Percentiles rank a stretch among this genome's conserved stretches.
Conservation (phyloP, 2,329 filamentous ascomycete species). For the Chaetomiaceae sp. region DNA sequence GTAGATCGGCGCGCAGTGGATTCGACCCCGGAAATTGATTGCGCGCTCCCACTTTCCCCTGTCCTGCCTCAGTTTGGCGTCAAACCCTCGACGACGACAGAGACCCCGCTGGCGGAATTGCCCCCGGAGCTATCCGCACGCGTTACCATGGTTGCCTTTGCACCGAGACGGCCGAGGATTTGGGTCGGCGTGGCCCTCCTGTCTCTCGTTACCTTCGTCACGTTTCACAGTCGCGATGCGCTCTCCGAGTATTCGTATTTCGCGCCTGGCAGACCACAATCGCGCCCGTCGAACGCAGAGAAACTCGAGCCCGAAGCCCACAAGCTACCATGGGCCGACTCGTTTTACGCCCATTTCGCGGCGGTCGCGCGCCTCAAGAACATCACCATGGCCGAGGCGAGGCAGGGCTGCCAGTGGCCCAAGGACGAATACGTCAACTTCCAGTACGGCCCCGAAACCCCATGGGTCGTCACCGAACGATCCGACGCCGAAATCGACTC, state of each 20-base stretch:
- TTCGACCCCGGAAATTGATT: too few species aligned
- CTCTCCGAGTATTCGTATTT: neutral
- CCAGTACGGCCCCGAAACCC: neutral
- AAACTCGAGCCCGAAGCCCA: conserved; percentile 1
- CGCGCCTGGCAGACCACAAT: neutral
- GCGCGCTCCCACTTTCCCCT: too few species aligned
- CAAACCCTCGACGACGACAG: too few species aligned
- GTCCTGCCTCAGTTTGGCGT: too few species aligned
- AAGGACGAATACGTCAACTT: conserved; percentile 1
- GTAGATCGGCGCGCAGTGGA: too few species aligned
- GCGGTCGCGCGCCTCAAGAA: neutral
- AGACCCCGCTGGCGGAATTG: too few species aligned
- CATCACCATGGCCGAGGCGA: conserved; percentile 4
- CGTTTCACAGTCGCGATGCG: neutral
- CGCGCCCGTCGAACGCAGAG: neutral
- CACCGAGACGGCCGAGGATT: neutral
- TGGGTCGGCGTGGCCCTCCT: neutral
- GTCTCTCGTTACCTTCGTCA: neutral
- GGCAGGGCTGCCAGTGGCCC: conserved; percentile 1
- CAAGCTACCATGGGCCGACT: conserved; percentile 1
- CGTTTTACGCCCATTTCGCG: conserved; percentile 2
- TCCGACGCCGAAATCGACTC: neutral
- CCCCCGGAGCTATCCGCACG: too few species aligned
- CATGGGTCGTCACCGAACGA: neutral
- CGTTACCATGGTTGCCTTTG: neutral